Percentiles rank a stretch among this genome's conserved stretches.
phyloP scores from a whole-genome alignment of 2,329 filamentous ascomycete species.

The Emmonsiellopsis sp. region DNA sequence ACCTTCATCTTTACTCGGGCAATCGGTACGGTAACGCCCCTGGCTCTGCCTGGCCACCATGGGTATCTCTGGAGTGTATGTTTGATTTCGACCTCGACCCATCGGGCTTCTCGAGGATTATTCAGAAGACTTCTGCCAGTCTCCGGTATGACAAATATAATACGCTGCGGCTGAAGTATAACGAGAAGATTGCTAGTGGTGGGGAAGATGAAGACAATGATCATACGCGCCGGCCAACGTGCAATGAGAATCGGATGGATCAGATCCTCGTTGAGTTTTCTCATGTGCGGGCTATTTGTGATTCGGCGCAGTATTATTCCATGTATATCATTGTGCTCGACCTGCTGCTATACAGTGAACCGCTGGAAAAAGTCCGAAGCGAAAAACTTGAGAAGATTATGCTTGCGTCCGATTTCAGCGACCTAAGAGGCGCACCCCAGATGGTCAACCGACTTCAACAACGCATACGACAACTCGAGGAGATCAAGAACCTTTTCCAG shows the following conservation, averaged over 20 bases:
- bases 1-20: conserved; percentile 87
- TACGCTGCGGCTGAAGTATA: conserved; percentile 90
- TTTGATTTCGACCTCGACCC: conserved; percentile 91
- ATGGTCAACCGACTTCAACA: conserved; percentile 89
- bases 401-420: conserved; percentile 96
- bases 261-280: conserved; percentile 97
- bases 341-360: conserved; percentile 90
- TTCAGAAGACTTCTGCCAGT: conserved; percentile 92
- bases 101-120: conserved; percentile 95
- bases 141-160: conserved; percentile 98
- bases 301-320: conserved; percentile 94
- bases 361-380: conserved; percentile 90
- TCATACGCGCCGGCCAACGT: conserved; percentile 41
- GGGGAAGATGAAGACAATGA: conserved; percentile 34
- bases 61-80: conserved; percentile 98
- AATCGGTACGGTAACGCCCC: conserved; percentile 81
- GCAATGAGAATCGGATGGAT: conserved; percentile 66
- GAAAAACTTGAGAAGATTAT: conserved; percentile 98
- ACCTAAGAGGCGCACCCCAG: conserved; percentile 83
- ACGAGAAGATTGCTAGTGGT: conserved; percentile 71
- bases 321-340: conserved; percentile 98
- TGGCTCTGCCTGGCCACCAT: conserved; percentile 89
- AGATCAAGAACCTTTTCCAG: conserved; percentile 95
- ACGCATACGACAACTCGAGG: conserved; percentile 84
- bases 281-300: conserved; percentile 86